phyloP scores from a whole-genome alignment of 1,284 basidiomycete species.

The Coniferiporia sulphurascens region DNA sequence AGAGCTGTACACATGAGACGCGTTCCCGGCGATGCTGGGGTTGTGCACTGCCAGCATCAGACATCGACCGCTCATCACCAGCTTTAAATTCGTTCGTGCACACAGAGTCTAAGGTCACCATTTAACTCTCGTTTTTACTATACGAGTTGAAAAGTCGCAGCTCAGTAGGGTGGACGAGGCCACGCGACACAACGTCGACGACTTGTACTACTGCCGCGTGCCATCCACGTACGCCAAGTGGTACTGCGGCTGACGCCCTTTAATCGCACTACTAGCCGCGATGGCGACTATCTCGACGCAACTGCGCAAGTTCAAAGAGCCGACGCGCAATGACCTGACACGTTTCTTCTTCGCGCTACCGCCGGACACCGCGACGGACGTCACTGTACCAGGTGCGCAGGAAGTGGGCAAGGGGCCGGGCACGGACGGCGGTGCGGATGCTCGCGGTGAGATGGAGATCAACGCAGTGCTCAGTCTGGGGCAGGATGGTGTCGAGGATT shows the following conservation, averaged over 20 bases:
- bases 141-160: too few relatives aligned
- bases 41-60: too few relatives aligned
- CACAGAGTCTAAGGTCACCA: too few relatives aligned
- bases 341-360: constrained; percentile 85
- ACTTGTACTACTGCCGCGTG: neutral
- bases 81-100: too few relatives aligned
- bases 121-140: too few relatives aligned
- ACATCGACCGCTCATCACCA: too few relatives aligned
- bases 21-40: too few relatives aligned
- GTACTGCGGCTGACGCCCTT: neutral
- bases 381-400: constrained; percentile 6
- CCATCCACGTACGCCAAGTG: neutral
- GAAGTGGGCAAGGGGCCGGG: constrained; percentile 23
- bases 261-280: constrained; percentile 3
- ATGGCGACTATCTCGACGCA: constrained; percentile 82
- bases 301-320: constrained; percentile 86
- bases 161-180: too few relatives aligned
- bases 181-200: neutral
- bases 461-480: constrained; percentile 85
- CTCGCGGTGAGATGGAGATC: constrained; percentile 73
- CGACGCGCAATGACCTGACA: constrained; percentile 78
- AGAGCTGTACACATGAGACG: too few relatives aligned
- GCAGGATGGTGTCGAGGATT: constrained; percentile 78
- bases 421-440: constrained; percentile 26
- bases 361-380: constrained; percentile 21